Conservation (phyloP, 169 alveolate species). For the Plasmodium sp. region DNA sequence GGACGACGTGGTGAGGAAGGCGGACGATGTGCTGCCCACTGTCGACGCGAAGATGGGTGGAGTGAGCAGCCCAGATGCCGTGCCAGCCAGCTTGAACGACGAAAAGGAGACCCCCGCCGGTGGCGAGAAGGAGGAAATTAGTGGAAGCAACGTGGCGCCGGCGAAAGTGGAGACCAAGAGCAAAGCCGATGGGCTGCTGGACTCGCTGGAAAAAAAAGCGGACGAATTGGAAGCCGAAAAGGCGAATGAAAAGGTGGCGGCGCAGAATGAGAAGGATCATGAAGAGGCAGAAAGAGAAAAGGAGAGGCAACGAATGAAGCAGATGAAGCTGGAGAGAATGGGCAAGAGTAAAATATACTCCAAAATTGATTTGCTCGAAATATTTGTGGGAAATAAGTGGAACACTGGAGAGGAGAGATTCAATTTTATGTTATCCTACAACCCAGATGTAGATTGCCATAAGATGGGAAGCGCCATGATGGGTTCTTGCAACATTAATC, state of each 20-base stretch:
- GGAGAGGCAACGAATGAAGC: not conserved
- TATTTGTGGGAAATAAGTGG: conserved; percentile 52
- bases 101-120: not conserved
- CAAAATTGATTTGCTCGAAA: conserved; percentile 55
- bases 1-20: not conserved
- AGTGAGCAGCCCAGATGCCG: not conserved
- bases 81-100: not conserved
- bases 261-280: not conserved
- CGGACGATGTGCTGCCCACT: not conserved
- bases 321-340: conserved; percentile 18
- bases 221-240: not conserved
- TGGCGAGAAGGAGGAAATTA: not conserved
- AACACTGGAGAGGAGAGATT: conserved; percentile 7
- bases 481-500: conserved; percentile 5
- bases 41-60: not conserved
- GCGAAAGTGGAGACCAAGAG: not conserved
- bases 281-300: conserved; percentile 7
- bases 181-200: not conserved
- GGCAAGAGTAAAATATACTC: conserved; percentile 16
- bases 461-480: not conserved
- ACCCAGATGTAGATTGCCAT: not conserved
- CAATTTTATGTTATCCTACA: conserved; percentile 30
- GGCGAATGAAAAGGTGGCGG: not conserved
- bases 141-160: not conserved
- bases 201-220: conserved; percentile 12